phyloP scores from a whole-genome alignment of 345 rosid species.

The Melaleuca alternifolia region DNA sequence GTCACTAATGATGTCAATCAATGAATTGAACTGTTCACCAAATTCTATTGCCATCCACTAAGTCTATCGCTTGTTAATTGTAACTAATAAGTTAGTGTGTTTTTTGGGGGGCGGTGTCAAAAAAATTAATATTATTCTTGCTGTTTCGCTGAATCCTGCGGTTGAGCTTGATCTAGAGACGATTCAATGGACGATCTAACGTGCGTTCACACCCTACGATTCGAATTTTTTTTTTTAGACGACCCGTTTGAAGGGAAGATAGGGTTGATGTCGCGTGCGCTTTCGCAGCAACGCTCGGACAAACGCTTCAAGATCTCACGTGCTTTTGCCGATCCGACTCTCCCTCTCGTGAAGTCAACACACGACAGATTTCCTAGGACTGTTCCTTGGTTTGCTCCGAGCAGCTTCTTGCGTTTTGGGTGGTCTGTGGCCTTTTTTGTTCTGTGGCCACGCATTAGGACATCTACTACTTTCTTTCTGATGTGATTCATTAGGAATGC shows the following conservation, averaged over 20 bases:
- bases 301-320: neutral
- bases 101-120: too few relatives aligned
- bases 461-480: neutral
- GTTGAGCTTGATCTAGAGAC: neutral
- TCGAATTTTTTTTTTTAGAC: neutral
- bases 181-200: neutral
- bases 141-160: too few relatives aligned
- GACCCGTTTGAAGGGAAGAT: neutral
- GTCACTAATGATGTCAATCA: too few relatives aligned
- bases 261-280: neutral
- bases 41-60: too few relatives aligned
- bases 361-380: neutral
- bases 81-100: too few relatives aligned
- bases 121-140: too few relatives aligned
- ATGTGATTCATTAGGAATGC: neutral
- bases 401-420: neutral
- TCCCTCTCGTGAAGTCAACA: neutral
- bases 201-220: neutral
- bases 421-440: neutral
- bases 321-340: neutral
- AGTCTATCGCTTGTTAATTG: too few relatives aligned
- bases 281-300: neutral
- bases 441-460: neutral
- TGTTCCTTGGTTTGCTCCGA: neutral
- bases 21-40: too few relatives aligned